Percentiles rank a stretch among this genome's conserved stretches.
Conservation (phyloP, 2,329 filamentous ascomycete genomes). For the Magnaporthiopsis rhizophila region DNA sequence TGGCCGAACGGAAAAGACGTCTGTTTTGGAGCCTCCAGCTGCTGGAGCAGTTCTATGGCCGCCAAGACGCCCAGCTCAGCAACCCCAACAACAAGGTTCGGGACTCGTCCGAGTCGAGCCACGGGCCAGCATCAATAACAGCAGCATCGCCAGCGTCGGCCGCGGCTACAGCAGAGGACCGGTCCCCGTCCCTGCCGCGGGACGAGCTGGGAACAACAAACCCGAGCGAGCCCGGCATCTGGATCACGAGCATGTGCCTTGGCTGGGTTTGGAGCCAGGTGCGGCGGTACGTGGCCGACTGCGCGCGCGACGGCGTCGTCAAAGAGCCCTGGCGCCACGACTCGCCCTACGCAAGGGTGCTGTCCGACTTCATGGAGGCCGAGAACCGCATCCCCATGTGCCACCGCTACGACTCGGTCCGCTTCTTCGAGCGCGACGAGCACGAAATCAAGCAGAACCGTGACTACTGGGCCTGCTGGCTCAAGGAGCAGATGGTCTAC, state of each 20-base stretch:
- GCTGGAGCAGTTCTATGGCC: conserved; percentile 41
- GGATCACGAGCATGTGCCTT: conserved; percentile 40
- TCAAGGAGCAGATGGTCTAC: conserved; percentile 45
- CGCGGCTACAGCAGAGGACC: not conserved
- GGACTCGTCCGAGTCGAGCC: not conserved
- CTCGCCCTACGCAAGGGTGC: conserved; percentile 40
- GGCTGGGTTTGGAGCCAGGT: conserved; percentile 44
- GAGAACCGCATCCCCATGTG: conserved; percentile 33
- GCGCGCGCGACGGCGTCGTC: conserved; percentile 32
- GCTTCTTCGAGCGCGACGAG: conserved; percentile 40
- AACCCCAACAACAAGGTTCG: conserved; percentile 2
- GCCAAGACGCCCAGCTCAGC: conserved; percentile 16
- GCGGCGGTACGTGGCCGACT: conserved; percentile 38
- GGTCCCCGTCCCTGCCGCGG: conserved; percentile 31
- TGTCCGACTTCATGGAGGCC: conserved; percentile 36
- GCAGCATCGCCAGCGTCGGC: not conserved
- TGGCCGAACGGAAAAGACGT: conserved; percentile 36
- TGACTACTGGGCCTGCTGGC: conserved; percentile 43
- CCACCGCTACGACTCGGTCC: conserved; percentile 43
- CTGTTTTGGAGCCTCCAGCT: conserved; percentile 44
- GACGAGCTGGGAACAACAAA: conserved; percentile 35
- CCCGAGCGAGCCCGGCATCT: conserved; percentile 36
- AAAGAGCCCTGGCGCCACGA: conserved; percentile 44
- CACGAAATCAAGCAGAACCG: conserved; percentile 36
- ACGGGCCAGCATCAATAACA: no score